Conservation (phyloP, 495 filamentous ascomycete species). For the Thozetella sp. region DNA sequence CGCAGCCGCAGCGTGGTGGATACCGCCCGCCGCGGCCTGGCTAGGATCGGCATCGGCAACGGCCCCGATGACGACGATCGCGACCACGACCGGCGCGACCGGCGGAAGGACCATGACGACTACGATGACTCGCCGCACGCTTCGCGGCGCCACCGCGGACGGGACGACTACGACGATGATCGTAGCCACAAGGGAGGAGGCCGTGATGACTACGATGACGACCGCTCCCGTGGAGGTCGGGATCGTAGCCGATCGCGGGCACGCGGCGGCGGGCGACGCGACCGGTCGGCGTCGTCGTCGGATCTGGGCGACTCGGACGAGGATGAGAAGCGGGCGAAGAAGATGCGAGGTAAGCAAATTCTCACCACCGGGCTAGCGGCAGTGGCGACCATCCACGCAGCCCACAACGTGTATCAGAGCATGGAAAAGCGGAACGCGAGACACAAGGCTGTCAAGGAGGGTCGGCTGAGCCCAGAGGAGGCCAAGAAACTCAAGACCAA, state of each 20-base stretch:
- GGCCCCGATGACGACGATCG: constrained; percentile 45
- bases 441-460: constrained; percentile 70
- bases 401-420: constrained; percentile 74
- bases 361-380: constrained; percentile 82
- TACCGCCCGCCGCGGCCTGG: constrained; percentile 40
- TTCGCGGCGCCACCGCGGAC: constrained; percentile 26
- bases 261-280: constrained; percentile 16
- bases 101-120: constrained; percentile 26
- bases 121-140: constrained; percentile 29
- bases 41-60: constrained; percentile 46
- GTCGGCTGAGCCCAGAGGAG: constrained; percentile 72
- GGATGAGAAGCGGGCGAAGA: constrained; percentile 72
- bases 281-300: constrained; percentile 46
- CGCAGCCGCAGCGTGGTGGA: constrained; percentile 54
- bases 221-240: constrained; percentile 38
- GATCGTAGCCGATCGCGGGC: constrained; percentile 29
- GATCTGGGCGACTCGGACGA: constrained; percentile 74
- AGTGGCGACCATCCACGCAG: constrained; percentile 88
- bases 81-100: constrained; percentile 24
- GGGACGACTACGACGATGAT: constrained; percentile 52
- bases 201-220: constrained; percentile 56
- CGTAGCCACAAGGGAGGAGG: constrained; percentile 47
- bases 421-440: constrained; percentile 75
- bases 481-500: constrained; percentile 76
- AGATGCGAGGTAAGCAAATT: constrained; percentile 83